Base-by-base conservation (phyloP, 441 rosid species). In the Biscutella laevigata region DNA sequence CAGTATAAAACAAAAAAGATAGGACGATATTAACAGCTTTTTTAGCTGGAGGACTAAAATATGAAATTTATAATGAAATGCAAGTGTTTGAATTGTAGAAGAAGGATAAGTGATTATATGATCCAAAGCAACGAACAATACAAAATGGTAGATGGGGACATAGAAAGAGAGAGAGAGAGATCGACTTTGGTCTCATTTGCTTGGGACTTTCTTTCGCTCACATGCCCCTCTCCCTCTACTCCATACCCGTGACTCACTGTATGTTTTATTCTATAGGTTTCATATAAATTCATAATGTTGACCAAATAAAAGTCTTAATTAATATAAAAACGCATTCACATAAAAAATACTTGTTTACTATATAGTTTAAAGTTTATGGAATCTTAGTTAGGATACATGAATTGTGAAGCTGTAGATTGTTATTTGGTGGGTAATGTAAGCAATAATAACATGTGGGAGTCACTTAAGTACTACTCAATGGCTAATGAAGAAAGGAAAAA, bases 111-210 rank as follows among this genome's bases (percentile, higher is more conserved):
- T 22, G 4, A 44, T 17, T 3, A 20, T 4, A 33, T 8, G 27
- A 63, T 13, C 55, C n/a, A 41, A 62, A 54, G 6, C 34, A 29
- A 46, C 4, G 61, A 53, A 22, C 46, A 55, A 29, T 11, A 47
- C 66, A 37, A 46, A 63, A 55, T 29, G 39, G 67, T 62, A 14
- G 60, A 62, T 43, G 46, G 59, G 37, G 54, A 62, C 60, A 53
- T 25, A 42, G 12, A 61, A 53, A 46, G 20, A n/a, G n/a, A n/a
- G n/a, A n/a, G n/a, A n/a, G n/a, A n/a, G n/a, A n/a, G n/a, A n/a
- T n/a, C n/a, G n/a, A n/a, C n/a, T n/a, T 66, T 66, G 60, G 59
- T 59, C 19, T 53, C 30, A 52, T 66, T 51, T 66, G 66, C 55
- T 59, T 52, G 65, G 44, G 35, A 41, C 36, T 38, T 51, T 44